Evolutionary conservation across 2,329 filamentous ascomycete species (phyloP).

Genomic region (Beauveria rudraprayagi): DNA sequence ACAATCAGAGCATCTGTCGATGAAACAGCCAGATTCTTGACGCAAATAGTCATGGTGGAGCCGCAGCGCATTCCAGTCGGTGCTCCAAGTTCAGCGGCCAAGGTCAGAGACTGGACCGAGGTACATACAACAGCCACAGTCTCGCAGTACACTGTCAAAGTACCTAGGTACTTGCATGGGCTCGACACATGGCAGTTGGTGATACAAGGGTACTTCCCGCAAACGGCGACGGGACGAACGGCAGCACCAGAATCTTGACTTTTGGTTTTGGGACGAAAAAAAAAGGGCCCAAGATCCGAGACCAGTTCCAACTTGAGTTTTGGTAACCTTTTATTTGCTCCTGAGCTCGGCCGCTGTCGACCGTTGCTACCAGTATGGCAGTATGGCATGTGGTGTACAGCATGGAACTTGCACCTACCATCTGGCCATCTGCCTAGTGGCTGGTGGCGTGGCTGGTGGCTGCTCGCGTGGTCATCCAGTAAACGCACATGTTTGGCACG

Average conservation of each 20-base stretch:
- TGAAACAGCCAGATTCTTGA: neutral
- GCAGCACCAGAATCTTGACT: neutral
- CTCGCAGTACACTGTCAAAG: neutral
- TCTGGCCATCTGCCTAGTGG: neutral
- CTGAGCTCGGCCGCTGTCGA: no score
- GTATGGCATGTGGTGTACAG: no score
- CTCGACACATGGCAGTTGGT: no score
- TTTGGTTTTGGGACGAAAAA: neutral
- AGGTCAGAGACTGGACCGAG: no score
- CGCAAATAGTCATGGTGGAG: neutral
- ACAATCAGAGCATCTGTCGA: no score
- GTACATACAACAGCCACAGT: no score
- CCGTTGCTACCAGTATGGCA: no score
- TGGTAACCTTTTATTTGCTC: no score
- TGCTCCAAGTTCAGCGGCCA: neutral
- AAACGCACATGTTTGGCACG: slow-evolving; percentile 6
- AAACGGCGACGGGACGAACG: neutral
- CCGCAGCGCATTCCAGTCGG: neutral
- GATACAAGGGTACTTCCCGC: neutral
- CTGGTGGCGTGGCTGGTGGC: neutral
- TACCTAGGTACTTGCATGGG: neutral
- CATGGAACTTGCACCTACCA: no score
- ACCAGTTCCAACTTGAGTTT: no score
- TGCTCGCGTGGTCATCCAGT: slow-evolving; percentile 5
- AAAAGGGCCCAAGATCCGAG: no score